Base-by-base conservation (phyloP, 768 basidiomycete species). In the Lactarius vividus region DNA sequence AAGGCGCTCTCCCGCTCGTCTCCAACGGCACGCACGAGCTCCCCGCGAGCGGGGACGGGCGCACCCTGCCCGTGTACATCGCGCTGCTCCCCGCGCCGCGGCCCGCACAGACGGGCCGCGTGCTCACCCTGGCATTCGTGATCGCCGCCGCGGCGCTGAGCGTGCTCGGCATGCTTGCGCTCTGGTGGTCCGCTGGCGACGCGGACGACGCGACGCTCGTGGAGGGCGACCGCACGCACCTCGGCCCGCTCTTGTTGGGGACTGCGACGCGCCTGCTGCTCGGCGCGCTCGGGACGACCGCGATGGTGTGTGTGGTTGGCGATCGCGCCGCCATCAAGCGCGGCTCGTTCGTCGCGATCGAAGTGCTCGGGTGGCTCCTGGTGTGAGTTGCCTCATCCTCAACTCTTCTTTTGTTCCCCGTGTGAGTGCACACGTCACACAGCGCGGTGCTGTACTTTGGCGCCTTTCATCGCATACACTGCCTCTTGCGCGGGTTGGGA, bases 311-410 rank as follows among this genome's bases (percentile, higher is more conserved):
- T 1, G 61, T 69, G 26, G 29, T 66, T 10, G 9, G 16, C 15
- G 68, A 69, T 44, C 61, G 44, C 7, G 40, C 44, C 1, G 23
- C 37, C 35, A 63, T 69, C 33, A 63, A 60, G 18, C 61, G 26
- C 3, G 57, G 37, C 20, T 69, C 68, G 35, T 69, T 62, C 11
- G 49, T 63, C 26, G 68, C 68, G 11, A 59, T 69, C 1, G 58
- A 69, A 40, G 65, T 67, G 7, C 54, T 69, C 33, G 68, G 68
- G 16, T 69, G 68, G 68, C 42, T 66, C 46, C 20, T 69, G 26
- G 68, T 69, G 68, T 69, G 29, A 58, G 68, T 69, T 23, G 13
- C 15, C 29, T 8, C 26, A 1, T 15, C 28, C 15, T 37, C 35
- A 37, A 37, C 29, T 28, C 26, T 54, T 42, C 55, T 28, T 16